These are phyloP conservation scores for Aplosporella prunicola DNA, from an alignment of 2,329 filamentous ascomycete species.

Conservation along the genomic window DNA sequence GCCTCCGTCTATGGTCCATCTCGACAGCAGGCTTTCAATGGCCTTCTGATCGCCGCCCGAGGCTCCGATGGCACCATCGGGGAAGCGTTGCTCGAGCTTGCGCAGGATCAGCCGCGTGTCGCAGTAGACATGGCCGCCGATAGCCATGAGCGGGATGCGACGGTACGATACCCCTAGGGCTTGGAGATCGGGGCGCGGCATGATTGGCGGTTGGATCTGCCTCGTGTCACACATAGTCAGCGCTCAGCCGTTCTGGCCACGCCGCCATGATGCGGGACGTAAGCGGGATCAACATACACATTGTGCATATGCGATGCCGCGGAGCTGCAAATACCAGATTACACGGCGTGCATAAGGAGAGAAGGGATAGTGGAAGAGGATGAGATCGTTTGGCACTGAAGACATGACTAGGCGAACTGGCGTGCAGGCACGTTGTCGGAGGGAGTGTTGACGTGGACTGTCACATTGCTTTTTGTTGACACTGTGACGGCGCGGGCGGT, in stretches of 20 bases:
- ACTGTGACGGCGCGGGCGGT: too few relatives aligned
- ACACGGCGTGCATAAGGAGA: constrained; percentile 57
- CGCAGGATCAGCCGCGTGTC: constrained; percentile 60
- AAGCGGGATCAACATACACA: constrained; percentile 41
- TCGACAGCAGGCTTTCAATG: constrained; percentile 48
- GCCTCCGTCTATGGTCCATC: constrained; percentile 46
- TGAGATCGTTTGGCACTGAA: constrained; percentile 33
- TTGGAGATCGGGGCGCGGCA: constrained; percentile 57
- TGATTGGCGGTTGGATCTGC: constrained; percentile 53
- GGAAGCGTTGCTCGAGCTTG: constrained; percentile 52
- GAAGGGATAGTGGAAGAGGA: constrained; percentile 56
- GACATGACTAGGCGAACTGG: constrained; percentile 11
- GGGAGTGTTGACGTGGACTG: too few relatives aligned
- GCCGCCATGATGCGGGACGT: constrained; percentile 1
- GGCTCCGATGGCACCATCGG: constrained; percentile 16
- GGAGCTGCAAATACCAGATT: constrained; percentile 56
- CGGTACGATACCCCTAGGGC: constrained; percentile 56
- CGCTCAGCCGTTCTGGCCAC: constrained; percentile 3
- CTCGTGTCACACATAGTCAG: constrained; percentile 1
- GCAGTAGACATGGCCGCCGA: constrained; percentile 58
- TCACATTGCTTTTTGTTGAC: too few relatives aligned
- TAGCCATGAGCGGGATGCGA: constrained; percentile 58
- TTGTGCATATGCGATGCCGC: constrained; percentile 55
- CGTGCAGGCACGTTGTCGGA: too few relatives aligned
- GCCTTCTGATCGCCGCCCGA: constrained; percentile 31